Evolutionary conservation across 352 stramenopile genomes (phyloP).

Genomic region (Globisporangium acanthophoron): DNA sequence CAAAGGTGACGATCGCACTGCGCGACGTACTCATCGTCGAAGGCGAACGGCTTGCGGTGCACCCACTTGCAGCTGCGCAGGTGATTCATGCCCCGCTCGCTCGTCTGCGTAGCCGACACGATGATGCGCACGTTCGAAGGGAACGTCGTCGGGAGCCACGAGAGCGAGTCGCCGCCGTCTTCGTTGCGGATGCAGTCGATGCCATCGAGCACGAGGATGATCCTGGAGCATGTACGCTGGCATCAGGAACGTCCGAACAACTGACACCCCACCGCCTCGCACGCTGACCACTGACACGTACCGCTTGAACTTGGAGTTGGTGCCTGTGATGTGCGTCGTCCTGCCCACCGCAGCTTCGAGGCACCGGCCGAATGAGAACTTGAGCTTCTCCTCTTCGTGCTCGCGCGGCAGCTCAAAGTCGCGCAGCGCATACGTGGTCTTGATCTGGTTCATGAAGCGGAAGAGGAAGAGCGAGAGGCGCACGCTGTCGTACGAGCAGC

Average conservation of each 20-base stretch:
- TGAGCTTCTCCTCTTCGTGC: conserved; percentile 83
- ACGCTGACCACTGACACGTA: conserved; percentile 1
- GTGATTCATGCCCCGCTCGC: conserved; percentile 17
- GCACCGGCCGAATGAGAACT: conserved; percentile 76
- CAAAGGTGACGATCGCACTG: not conserved
- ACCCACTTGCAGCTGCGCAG: conserved; percentile 37
- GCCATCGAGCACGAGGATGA: conserved; percentile 73
- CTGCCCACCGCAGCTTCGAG: conserved; percentile 61
- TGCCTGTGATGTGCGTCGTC: conserved; percentile 22
- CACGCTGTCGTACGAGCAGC: conserved; percentile 81
- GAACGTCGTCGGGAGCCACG: conserved; percentile 75
- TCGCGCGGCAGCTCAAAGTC: conserved; percentile 79
- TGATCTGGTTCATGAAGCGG: conserved; percentile 77
- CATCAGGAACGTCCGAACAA: not conserved
- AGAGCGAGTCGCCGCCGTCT: conserved; percentile 78
- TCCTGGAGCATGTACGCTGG: conserved; percentile 23
- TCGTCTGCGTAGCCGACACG: conserved; percentile 51
- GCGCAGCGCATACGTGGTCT: conserved; percentile 55
- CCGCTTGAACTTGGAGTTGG: conserved; percentile 35
- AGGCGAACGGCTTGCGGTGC: conserved; percentile 42
- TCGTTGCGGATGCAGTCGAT: conserved; percentile 79
- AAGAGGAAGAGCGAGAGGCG: conserved; percentile 81
- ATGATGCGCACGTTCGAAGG: conserved; percentile 67
- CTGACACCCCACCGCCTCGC: not conserved
- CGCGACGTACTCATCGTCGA: conserved; percentile 53